Conservation (phyloP, 306 rosid species). For the Trifolium subterraneum region DNA sequence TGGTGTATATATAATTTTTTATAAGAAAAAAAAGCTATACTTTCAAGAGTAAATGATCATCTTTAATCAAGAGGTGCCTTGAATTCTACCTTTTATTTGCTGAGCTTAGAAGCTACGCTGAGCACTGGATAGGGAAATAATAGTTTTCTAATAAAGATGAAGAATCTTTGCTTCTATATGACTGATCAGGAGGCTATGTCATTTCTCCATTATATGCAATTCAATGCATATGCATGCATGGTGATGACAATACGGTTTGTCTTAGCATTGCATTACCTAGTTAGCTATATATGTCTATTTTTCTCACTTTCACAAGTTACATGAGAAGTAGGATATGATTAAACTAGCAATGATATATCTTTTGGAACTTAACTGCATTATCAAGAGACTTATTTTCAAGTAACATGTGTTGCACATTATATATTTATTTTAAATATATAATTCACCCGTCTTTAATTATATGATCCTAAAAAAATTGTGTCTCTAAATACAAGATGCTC, state of each 20-base stretch:
- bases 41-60: neutral
- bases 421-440: too few relatives aligned
- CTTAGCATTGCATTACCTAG: constrained; percentile 43
- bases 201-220: constrained; percentile 39
- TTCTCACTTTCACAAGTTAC: constrained; percentile 45
- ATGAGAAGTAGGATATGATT: neutral
- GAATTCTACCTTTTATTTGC: constrained; percentile 45
- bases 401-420: constrained; percentile 2
- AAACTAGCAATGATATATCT: constrained; percentile 36
- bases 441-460: too few relatives aligned
- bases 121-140: constrained; percentile 39
- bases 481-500: too few relatives aligned
- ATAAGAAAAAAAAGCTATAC: too few relatives aligned
- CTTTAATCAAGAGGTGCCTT: constrained; percentile 21
- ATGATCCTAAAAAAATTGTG: too few relatives aligned
- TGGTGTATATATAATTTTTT: too few relatives aligned
- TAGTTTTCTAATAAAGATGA: constrained; percentile 44
- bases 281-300: constrained; percentile 18
- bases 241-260: constrained; percentile 43
- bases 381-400: neutral
- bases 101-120: constrained; percentile 56
- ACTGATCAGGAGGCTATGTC: constrained; percentile 36
- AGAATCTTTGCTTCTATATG: constrained; percentile 44
- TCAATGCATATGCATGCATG: constrained; percentile 45
- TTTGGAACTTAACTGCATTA: constrained; percentile 12